Evolutionary conservation across 2,329 filamentous ascomycete genomes (phyloP).

Genomic region (Pseudogymnoascus pannorum): DNA sequence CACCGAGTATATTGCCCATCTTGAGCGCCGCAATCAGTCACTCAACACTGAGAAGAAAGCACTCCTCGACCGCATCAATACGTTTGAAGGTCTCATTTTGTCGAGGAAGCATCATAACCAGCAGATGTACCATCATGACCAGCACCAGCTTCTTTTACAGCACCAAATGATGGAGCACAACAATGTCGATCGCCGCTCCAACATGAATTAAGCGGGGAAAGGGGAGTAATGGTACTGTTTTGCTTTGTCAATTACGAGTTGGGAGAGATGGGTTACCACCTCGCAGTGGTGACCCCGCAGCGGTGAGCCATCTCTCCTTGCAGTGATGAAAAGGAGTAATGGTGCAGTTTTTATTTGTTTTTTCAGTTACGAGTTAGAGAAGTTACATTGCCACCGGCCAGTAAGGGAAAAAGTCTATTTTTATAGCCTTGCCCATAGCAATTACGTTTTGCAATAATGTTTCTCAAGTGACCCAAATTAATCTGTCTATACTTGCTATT

Average conservation of each 20-base stretch:
- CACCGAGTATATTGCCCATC: conserved; percentile 19
- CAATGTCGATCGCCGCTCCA: neutral
- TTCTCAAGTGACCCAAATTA: neutral
- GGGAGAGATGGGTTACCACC: too few relatives aligned
- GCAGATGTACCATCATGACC: neutral
- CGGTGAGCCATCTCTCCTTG: too few relatives aligned
- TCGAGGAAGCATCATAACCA: neutral
- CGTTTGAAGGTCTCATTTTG: neutral
- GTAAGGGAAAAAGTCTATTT: too few relatives aligned
- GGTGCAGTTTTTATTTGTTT: too few relatives aligned
- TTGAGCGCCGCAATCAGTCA: conserved; percentile 13
- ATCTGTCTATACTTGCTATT: neutral
- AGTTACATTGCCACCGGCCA: too few relatives aligned
- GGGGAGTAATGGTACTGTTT: too few relatives aligned
- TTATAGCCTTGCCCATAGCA: too few relatives aligned
- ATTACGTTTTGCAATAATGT: neutral
- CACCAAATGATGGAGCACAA: neutral
- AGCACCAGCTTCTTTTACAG: neutral
- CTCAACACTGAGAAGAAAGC: neutral
- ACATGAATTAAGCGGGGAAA: neutral
- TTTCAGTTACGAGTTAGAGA: too few relatives aligned
- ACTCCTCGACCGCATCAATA: neutral
- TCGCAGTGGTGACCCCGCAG: too few relatives aligned
- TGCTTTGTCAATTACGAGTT: too few relatives aligned
- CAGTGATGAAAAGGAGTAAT: too few relatives aligned